These are phyloP conservation scores for Diphasiastrum complanatum DNA, from an alignment of 83 land plant genomes.

Conservation along the genomic window DNA sequence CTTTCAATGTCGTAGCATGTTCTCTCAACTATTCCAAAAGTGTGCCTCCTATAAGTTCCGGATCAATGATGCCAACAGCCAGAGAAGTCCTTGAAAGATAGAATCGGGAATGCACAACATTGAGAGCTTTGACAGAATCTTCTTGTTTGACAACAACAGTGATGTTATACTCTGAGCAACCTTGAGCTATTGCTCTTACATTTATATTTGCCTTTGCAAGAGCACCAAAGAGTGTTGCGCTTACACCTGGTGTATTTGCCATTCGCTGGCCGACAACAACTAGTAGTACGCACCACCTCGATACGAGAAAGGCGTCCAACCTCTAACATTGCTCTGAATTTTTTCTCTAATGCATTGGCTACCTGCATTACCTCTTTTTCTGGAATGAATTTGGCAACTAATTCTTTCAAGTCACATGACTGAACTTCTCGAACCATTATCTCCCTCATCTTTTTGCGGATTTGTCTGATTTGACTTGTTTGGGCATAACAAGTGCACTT, in stretches of 20 bases:
- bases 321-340: too few species aligned
- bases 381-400: too few species aligned
- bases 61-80: conserved; percentile 90
- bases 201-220: conserved; percentile 95
- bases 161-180: conserved; percentile 94
- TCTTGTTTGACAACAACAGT: conserved; percentile 85
- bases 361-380: too few species aligned
- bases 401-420: too few species aligned
- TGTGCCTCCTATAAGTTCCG: conserved; percentile 89
- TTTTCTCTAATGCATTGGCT: too few species aligned
- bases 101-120: conserved; percentile 89
- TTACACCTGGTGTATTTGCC: conserved; percentile 99
- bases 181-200: conserved; percentile 95
- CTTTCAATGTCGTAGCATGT: too few species aligned
- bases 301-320: too few species aligned
- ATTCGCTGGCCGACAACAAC: conserved; percentile 94
- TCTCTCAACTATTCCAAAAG: conserved; percentile 84
- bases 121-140: conserved; percentile 74
- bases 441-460: too few species aligned
- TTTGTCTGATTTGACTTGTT: too few species aligned
- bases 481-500: too few species aligned
- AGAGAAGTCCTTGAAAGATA: conserved; percentile 87
- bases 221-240: conserved; percentile 90
- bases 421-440: too few species aligned
- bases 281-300: too few species aligned